Evolutionary conservation across 2,329 filamentous ascomycete genomes (phyloP).

Genomic region (Aspergillus melleus): DNA sequence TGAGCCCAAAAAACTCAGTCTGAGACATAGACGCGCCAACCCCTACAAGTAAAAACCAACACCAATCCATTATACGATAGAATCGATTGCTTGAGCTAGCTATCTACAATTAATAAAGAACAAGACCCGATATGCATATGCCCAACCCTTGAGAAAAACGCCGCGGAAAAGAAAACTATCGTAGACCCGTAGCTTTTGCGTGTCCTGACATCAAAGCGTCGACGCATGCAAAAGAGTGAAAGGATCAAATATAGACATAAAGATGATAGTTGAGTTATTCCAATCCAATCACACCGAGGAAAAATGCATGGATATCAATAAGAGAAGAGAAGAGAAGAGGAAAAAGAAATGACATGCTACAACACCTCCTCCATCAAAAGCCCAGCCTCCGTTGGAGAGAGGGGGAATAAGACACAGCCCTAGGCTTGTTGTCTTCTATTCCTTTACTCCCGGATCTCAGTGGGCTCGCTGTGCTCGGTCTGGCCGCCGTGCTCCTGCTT

Average conservation of each 20-base stretch:
- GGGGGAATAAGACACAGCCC: neutral
- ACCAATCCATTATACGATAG: neutral
- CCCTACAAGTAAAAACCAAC: neutral
- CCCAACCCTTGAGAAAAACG: neutral
- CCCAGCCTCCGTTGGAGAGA: neutral
- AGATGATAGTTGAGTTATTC: neutral
- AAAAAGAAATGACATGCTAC: neutral
- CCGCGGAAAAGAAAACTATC: neutral
- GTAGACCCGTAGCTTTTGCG: neutral
- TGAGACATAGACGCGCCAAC: neutral
- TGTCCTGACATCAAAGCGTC: neutral
- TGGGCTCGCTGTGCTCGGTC: conserved; percentile 22
- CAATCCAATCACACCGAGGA: neutral
- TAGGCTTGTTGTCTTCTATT: no score
- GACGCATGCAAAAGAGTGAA: neutral
- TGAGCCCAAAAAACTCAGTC: no score
- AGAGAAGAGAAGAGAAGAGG: neutral
- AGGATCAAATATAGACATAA: neutral
- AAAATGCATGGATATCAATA: neutral
- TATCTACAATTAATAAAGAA: neutral
- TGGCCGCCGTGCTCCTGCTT: conserved; percentile 11
- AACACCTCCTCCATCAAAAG: neutral
- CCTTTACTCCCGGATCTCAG: conserved; percentile 21
- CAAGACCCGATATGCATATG: neutral
- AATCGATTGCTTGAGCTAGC: neutral